Base-by-base conservation (phyloP, 371 early-diverging fungal species). In the Gilbertella persicaria region DNA sequence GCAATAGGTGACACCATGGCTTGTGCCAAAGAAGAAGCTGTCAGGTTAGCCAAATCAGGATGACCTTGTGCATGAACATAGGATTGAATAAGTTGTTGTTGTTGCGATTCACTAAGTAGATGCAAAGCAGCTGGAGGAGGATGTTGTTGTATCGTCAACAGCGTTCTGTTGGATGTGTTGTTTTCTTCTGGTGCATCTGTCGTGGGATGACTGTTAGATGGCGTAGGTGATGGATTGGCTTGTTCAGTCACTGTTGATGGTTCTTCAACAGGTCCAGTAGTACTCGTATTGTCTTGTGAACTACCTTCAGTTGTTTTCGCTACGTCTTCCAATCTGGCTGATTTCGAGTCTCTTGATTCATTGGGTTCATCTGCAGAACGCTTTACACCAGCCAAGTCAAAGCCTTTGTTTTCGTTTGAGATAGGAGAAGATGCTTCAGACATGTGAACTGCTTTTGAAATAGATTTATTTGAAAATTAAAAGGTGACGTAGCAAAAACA, bases 1-100 rank as follows among this genome's bases (percentile, higher is more conserved):
- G 71, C 61, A 35, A 77, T 71, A 19, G 78, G 78, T 17, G 78
- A 69, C 2, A 73, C 71, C 78, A 77, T 77, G 12, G 78, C 78
- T 61, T 77, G 78, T 10, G 74, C 78, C 24, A 77, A 47, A 14
- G 78, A 73, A 21, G 78, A 71, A 4, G 78, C 78, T 5, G 77
- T 72, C 1, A 76, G 53, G 39, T 69, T 66, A 2, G 69, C 69
- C 2, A 73, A 62, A 46, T 77, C 78, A 26, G 33, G 33, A 25
- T 77, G 78, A 21, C 73, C 73, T 36, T 64, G 66, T 9, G 71
- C 71, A 23, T 73, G 73, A 12, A 71, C 74, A 53, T 71, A 77
- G 0, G 59, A 57, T 50, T 73, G 74, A 28, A 77, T 45, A 19
- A 73, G 47, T 50, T 77, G 78, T 40, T 69, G 70, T 14, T 75